phyloP scores from a whole-genome alignment of 257 asterid genomes.

The Verbena officinalis region DNA sequence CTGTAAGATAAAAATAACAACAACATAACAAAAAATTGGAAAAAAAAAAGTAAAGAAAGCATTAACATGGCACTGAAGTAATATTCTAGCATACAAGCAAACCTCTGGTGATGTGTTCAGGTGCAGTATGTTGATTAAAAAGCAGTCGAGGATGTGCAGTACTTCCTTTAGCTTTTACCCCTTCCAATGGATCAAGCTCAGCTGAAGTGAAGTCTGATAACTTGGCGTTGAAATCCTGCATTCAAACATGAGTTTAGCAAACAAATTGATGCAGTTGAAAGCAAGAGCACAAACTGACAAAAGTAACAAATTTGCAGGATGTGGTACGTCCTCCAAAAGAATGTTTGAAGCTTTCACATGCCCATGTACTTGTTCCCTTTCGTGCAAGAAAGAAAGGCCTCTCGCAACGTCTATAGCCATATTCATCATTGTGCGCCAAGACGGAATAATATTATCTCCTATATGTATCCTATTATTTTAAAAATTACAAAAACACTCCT shows the following conservation, averaged over 20 bases:
- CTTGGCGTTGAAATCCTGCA: slow-evolving; percentile 29
- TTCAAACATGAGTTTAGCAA: background rate
- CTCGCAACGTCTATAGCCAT: slow-evolving; percentile 32
- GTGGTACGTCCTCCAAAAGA: slow-evolving; percentile 26
- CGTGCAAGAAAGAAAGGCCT: slow-evolving; percentile 32
- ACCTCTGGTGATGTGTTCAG: background rate
- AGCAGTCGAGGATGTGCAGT: background rate
- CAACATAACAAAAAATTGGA: too few relatives aligned
- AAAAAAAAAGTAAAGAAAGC: too few relatives aligned
- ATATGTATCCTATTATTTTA: too few relatives aligned
- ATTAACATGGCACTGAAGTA: background rate
- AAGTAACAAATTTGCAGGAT: background rate
- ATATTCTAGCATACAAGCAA: background rate
- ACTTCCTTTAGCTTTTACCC: background rate
- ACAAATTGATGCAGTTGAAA: background rate
- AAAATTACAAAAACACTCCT: too few relatives aligned
- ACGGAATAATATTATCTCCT: slow-evolving; percentile 22
- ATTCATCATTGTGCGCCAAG: slow-evolving; percentile 33
- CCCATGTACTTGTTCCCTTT: slow-evolving; percentile 9
- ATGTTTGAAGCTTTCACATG: slow-evolving; percentile 2
- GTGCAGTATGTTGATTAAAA: background rate
- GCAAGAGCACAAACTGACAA: background rate
- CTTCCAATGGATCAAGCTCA: background rate
- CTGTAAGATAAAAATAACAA: background rate
- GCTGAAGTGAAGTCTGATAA: slow-evolving; percentile 3